A percentile compares a stretch with the other conserved stretches of the same genome.
phyloP scores from a whole-genome alignment of 176 grass and related monocot species.

The Avena atlantica region DNA sequence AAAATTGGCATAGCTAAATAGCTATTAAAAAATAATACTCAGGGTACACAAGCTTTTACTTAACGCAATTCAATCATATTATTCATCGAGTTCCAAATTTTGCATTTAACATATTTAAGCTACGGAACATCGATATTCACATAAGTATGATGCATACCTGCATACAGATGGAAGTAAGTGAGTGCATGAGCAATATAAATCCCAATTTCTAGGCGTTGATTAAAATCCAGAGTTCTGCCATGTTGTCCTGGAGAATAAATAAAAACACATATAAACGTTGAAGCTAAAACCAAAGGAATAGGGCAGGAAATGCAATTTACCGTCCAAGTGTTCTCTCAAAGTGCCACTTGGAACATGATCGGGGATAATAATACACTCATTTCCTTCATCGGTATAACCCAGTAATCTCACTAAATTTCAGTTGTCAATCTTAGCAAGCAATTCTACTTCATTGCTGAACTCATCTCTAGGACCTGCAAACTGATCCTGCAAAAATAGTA shows the following conservation, averaged over 20 bases:
- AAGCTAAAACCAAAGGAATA: slow-evolving; percentile 19
- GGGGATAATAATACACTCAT: slow-evolving; percentile 94
- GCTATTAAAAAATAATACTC: neutral
- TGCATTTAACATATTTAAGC: neutral
- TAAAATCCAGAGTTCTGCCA: slow-evolving; percentile 89
- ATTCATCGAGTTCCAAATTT: slow-evolving; percentile 1
- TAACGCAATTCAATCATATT: neutral
- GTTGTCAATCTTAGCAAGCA: slow-evolving; percentile 97
- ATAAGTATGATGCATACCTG: slow-evolving; percentile 55
- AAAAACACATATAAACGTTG: slow-evolving; percentile 37
- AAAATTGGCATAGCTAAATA: neutral
- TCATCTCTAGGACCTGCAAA: slow-evolving; percentile 82
- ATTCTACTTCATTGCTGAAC: slow-evolving; percentile 92
- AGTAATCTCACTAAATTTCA: slow-evolving; percentile 95
- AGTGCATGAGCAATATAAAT: slow-evolving; percentile 95
- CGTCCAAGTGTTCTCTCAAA: slow-evolving; percentile 92
- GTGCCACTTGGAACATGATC: slow-evolving; percentile 97
- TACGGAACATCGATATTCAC: slow-evolving; percentile 15
- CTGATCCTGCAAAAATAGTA: slow-evolving; percentile 65
- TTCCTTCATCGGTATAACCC: slow-evolving; percentile 85
- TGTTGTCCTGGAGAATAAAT: slow-evolving; percentile 63
- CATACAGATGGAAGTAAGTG: slow-evolving; percentile 98
- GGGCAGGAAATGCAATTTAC: slow-evolving; percentile 55
- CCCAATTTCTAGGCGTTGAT: slow-evolving; percentile 93
- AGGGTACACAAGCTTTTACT: neutral